Evolutionary conservation across 208 protist genomes (phyloP), one percentile per base, ranked within the genome.

Genomic region (Giardia muris): DNA sequence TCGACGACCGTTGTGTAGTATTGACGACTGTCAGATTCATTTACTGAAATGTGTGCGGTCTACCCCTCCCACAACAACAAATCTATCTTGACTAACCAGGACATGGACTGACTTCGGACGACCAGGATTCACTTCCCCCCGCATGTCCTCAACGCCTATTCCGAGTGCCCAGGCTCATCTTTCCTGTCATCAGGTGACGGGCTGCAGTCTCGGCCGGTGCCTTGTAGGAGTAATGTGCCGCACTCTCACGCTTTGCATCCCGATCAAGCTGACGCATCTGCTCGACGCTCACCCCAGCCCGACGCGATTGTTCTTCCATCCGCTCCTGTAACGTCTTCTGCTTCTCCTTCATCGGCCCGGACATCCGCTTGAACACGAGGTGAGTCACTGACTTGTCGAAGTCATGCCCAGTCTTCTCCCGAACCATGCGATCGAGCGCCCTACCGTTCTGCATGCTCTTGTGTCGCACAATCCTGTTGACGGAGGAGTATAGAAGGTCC

Each of bases 131-230:
- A n/a, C n/a, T n/a, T n/a, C n/a, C n/a, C n/a, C n/a, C n/a, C n/a
- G n/a, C n/a, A n/a, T n/a, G n/a, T n/a, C 57, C 39, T 96, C 96
- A 97, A 89, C 96, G 93, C 43, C 94, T 90, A 87, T 97, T 95
- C 0, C 92, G 96, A 88, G 94, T 96, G 93, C 96, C 96, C 46
- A 92, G 93, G n/a, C 94, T 94, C 92, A 96, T 96, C 96, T 99
- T 99, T 92, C 98, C 98, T 45, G 97, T 96, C 93, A 98, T 98
- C 87, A 99, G 94, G 95, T 99, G 98, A 95, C 98, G 99, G 22
- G 98, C 39, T 44, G 19, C 19, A 42, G 89, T 46, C 42, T 67
- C 89, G 39, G 48, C 89, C 42, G 89, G 39, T 42, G 39, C 42
- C n/a, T 76, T 76, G 30, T 76, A 76, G 57, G 10, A 10, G 57